phyloP scores from a whole-genome alignment of 768 basidiomycete genomes.

The Naematelia aurantialba region DNA sequence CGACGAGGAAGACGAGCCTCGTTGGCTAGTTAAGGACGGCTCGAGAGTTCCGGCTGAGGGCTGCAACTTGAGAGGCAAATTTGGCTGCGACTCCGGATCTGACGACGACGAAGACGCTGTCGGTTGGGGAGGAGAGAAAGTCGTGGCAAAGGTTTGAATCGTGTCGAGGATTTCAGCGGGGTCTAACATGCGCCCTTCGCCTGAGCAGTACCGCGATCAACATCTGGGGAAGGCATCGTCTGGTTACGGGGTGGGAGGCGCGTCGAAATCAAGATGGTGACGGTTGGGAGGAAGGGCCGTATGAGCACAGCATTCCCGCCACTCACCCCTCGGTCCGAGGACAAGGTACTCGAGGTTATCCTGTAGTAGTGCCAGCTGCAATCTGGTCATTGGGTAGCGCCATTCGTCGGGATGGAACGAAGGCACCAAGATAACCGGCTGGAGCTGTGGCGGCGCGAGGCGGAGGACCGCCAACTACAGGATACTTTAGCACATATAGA shows the following conservation, averaged over 20 bases:
- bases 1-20: no score
- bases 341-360: slow-evolving; percentile 76
- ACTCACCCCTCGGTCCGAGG: slow-evolving; percentile 76
- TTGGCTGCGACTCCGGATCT: no score
- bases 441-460: slow-evolving; percentile 76
- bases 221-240: slow-evolving; percentile 62
- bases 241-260: no score
- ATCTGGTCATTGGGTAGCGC: slow-evolving; percentile 83
- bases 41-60: no score
- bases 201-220: not conserved
- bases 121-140: no score
- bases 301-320: slow-evolving; percentile 85
- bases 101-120: no score
- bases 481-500: not conserved
- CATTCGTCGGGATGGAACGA: slow-evolving; percentile 99
- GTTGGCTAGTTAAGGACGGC: no score
- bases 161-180: not conserved
- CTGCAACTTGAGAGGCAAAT: no score
- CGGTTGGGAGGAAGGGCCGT: no score
- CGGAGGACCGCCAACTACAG: slow-evolving; percentile 63
- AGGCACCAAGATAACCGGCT: slow-evolving; percentile 86
- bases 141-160: not conserved
- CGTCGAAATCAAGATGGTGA: no score
- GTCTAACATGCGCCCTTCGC: not conserved
- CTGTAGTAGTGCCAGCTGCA: slow-evolving; percentile 70